A percentile compares a stretch with the other conserved stretches of the same genome.
phyloP scores from a whole-genome alignment of 352 stramenopile species.

The Globisporangium cederbergense region DNA sequence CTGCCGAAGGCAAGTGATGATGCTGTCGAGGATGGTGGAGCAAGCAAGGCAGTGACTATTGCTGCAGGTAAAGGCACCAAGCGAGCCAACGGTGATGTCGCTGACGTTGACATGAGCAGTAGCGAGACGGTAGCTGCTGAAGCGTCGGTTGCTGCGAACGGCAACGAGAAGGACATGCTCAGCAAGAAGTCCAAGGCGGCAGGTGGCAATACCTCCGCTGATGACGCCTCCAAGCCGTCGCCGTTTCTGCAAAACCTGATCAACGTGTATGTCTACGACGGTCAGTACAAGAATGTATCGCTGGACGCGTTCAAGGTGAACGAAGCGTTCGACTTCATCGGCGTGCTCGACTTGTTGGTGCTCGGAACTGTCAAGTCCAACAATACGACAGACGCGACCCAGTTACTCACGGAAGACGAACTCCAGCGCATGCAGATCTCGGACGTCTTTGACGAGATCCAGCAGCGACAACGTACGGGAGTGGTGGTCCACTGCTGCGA shows the following conservation, averaged over 20 bases:
- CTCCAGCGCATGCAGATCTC: constrained; percentile 61
- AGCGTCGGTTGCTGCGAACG: background rate
- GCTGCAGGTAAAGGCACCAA: constrained; percentile 34
- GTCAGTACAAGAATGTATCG: constrained; percentile 41
- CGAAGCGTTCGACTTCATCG: constrained; percentile 80
- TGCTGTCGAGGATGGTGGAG: background rate
- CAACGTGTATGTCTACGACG: constrained; percentile 73
- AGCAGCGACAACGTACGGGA: constrained; percentile 42
- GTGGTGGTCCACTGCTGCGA: constrained; percentile 72
- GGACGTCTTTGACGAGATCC: constrained; percentile 56
- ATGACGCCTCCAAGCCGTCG: background rate
- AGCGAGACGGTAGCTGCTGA: background rate
- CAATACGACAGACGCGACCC: constrained; percentile 15
- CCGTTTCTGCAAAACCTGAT: constrained; percentile 30
- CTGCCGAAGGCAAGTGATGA: background rate
- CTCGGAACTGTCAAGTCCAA: constrained; percentile 17
- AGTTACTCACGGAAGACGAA: constrained; percentile 24
- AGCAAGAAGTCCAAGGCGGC: constrained; percentile 46
- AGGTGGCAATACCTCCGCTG: background rate
- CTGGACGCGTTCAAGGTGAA: constrained; percentile 78
- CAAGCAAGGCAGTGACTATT: background rate
- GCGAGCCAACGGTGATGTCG: constrained; percentile 40
- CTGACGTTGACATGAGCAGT: constrained; percentile 11
- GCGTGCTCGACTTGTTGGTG: constrained; percentile 66
- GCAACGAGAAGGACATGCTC: constrained; percentile 15